Base-by-base conservation (phyloP, 768 basidiomycete species). In the Terana coerulea region DNA sequence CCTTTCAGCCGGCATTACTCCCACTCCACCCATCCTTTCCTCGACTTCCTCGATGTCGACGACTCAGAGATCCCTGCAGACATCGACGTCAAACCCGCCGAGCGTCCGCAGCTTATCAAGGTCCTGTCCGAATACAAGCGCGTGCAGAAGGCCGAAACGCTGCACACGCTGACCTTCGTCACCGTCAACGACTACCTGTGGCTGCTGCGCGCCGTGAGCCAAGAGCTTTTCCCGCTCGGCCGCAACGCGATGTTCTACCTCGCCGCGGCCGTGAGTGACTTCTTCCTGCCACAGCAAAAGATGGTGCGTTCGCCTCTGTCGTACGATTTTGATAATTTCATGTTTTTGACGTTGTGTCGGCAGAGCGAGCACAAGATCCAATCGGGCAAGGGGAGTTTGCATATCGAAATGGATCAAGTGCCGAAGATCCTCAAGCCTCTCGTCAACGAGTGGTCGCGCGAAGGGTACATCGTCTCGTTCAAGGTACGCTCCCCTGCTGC, bases 301-400 rank as follows among this genome's bases (percentile, higher is more conserved):
- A 81, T 98, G 85, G 95, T 91, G 54, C 54, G 85, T 75, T 28
- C 21, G 17, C n/a, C n/a, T 11, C 24, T n/a, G 22, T 30, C 14
- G 8, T 47, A 21, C 43, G 22, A 31, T 39, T 5, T 29, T 26
- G 28, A 37, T 39, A 11, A 21, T 9, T 21, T 3, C 30, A 9
- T 41, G 1, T 2, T 30, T 19, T 9, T 37, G 37, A 43, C 46
- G 46, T 25, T 24, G 10, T 15, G 52, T 34, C 26, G 9, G 0
- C 61, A 97, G 95, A 88, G 92, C 1, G 93, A 92, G 69, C 97
- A 99, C 72, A 99, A 99, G 72, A 98, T 99, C 31, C 95, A 98
- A 63, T 97, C 94, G 0, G 91, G 91, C 25, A 94, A 95, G 64
- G 95, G 95, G 1, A 95, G 86, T 58, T 72, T 98, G 22, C 80